A percentile compares a stretch with the other conserved stretches of the same genome.
phyloP scores from a whole-genome alignment of 2,329 filamentous ascomycete species.

The Diaporthe sp. region DNA sequence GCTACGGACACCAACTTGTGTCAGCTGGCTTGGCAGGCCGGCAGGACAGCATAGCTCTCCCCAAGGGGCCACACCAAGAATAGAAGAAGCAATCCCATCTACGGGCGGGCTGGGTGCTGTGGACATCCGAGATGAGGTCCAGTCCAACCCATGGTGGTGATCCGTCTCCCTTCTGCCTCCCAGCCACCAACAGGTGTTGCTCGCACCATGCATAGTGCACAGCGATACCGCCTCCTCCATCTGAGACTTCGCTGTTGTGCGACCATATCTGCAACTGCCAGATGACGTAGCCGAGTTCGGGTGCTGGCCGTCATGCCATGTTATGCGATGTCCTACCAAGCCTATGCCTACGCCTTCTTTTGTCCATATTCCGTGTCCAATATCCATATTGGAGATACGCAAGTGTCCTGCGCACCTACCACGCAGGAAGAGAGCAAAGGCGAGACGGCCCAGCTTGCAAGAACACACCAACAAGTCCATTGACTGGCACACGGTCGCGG shows the following conservation, averaged over 20 bases:
- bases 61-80: neutral
- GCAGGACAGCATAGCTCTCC: neutral
- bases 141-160: slow-evolving; percentile 6
- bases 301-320: neutral
- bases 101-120: neutral
- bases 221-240: slow-evolving; percentile 1
- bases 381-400: neutral
- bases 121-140: neutral
- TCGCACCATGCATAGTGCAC: neutral
- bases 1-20: slow-evolving; percentile 11
- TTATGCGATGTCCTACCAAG: neutral
- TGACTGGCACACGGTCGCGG: neutral
- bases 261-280: neutral
- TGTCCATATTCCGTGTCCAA: neutral
- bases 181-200: slow-evolving; percentile 19
- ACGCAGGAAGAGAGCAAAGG: neutral
- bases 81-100: slow-evolving; percentile 13
- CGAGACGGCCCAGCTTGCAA: neutral
- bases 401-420: neutral
- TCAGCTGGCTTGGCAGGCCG: slow-evolving; percentile 18
- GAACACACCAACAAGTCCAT: neutral
- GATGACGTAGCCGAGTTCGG: slow-evolving; percentile 8
- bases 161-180: neutral
- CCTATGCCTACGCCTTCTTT: neutral
- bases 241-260: slow-evolving; percentile 5